A percentile compares a stretch with the other conserved stretches of the same genome.
Evolutionary conservation across 2,329 filamentous ascomycete species (phyloP).

Genomic region (Chaetomium globosum): DNA sequence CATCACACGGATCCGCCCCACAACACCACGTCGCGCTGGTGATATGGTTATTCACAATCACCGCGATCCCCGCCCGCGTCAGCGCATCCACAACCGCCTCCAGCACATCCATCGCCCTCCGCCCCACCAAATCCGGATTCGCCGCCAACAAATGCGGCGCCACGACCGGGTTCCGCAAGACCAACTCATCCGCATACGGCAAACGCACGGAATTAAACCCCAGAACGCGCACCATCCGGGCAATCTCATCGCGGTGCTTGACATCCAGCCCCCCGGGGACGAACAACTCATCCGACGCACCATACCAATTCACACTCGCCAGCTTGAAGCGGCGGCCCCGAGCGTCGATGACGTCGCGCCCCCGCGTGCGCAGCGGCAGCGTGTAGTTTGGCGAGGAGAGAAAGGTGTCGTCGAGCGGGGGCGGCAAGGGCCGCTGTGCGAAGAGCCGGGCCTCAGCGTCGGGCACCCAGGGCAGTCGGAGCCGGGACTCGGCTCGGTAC

Average conservation of each 20-base stretch:
- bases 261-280: slow-evolving; percentile 66
- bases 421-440: slow-evolving; percentile 52
- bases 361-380: slow-evolving; percentile 61
- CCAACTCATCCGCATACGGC: slow-evolving; percentile 70
- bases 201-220: slow-evolving; percentile 72
- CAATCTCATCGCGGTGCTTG: slow-evolving; percentile 63
- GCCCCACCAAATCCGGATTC: slow-evolving; percentile 62
- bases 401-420: slow-evolving; percentile 48
- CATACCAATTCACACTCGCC: slow-evolving; percentile 70
- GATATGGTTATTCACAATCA: slow-evolving; percentile 72
- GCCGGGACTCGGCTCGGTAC: slow-evolving; percentile 50
- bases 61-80: slow-evolving; percentile 64
- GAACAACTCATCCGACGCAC: slow-evolving; percentile 67
- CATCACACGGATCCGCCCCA: slow-evolving; percentile 68
- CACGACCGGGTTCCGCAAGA: slow-evolving; percentile 61
- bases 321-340: slow-evolving; percentile 62
- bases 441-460: slow-evolving; percentile 53
- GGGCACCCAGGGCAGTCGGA: slow-evolving; percentile 53
- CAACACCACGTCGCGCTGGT: slow-evolving; percentile 71
- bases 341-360: slow-evolving; percentile 63
- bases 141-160: slow-evolving; percentile 55
- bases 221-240: slow-evolving; percentile 59
- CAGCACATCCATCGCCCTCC: slow-evolving; percentile 62
- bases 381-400: slow-evolving; percentile 49
- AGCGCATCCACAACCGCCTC: slow-evolving; percentile 61